Evolutionary conservation across 2,329 filamentous ascomycete genomes (phyloP), one percentile per base, ranked within the genome.

Genomic region (Penicillium psychrosexuale): DNA sequence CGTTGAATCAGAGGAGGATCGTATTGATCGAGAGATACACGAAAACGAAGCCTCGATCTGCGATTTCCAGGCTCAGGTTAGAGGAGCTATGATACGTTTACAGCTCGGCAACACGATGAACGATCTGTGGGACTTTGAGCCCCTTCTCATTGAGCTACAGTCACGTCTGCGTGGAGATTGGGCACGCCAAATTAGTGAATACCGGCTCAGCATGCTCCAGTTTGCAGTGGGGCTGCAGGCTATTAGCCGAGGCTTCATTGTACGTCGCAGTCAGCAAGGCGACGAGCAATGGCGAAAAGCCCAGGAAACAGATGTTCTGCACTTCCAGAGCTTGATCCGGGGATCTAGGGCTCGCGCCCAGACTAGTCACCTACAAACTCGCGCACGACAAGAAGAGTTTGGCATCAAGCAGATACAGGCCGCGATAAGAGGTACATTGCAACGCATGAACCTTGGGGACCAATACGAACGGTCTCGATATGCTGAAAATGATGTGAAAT

Each of bases 141-240:
- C 87, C 27, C 80, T 82, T 71, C 75, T 99, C 28, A 77, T 93
- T 40, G 88, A 96, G 49, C 78, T 99, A 9, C 95, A 99, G 72
- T 85, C 92, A 8, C 84, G 88, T 37, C 88, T 97, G 52, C 86
- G 94, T 56, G 95, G 91, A 50, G 91, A 95, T 66, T 96, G 90
- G 75, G 83, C 90, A 2, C 82, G 93, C 43, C 91, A 97, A 70
- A 84, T 97, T 54, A 84, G 87, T 61, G 83, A 84, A 58, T 97
- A 97, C 73, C 84, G 89, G 45, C 77, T 94, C 54, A 84, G 87
- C 61, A 97, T 96, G 92, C 83, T 84, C 53, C 82, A 78, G 19
- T 96, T 96, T 68, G 90, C 92, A 2, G 78, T 89, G 28, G 81
- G 85, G 58, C 81, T 97, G 17, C 94, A 99, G 72, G 91, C 90